Conservation (phyloP, 2,329 filamentous ascomycete species). For the Aspergillus awamori region DNA sequence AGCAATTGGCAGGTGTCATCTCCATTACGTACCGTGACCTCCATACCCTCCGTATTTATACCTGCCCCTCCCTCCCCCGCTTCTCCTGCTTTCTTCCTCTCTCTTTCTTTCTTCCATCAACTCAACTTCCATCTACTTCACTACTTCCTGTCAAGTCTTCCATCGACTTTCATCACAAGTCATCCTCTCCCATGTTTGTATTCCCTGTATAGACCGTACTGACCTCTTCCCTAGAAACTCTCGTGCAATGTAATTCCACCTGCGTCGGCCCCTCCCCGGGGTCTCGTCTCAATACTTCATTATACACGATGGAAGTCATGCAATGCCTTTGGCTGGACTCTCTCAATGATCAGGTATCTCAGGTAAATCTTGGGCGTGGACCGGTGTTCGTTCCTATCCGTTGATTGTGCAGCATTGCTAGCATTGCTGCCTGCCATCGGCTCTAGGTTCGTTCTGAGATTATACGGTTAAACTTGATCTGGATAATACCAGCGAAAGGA, state of each 20-base stretch:
- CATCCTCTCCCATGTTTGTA: conserved; percentile 17
- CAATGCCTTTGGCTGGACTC: conserved; percentile 43
- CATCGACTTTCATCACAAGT: conserved; percentile 24
- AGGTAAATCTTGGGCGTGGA: conserved; percentile 60
- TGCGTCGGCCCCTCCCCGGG: conserved; percentile 10
- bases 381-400: conserved; percentile 61
- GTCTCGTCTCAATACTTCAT: background rate
- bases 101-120: conserved; percentile 5
- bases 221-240: conserved; percentile 16
- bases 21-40: background rate
- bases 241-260: conserved; percentile 30
- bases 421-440: conserved; percentile 3
- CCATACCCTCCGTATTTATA: conserved; percentile 40
- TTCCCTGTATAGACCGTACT: conserved; percentile 8
- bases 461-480: conserved; percentile 97
- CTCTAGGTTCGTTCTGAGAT: conserved; percentile 61
- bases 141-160: background rate
- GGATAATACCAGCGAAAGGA: conserved; percentile 99
- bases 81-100: conserved; percentile 12
- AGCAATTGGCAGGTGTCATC: background rate
- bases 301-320: conserved; percentile 41
- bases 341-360: conserved; percentile 52
- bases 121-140: conserved; percentile 3
- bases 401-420: no score
- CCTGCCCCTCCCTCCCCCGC: conserved; percentile 24